phyloP scores from a whole-genome alignment of 2,329 filamentous ascomycete species.

The Knufia petricola region DNA sequence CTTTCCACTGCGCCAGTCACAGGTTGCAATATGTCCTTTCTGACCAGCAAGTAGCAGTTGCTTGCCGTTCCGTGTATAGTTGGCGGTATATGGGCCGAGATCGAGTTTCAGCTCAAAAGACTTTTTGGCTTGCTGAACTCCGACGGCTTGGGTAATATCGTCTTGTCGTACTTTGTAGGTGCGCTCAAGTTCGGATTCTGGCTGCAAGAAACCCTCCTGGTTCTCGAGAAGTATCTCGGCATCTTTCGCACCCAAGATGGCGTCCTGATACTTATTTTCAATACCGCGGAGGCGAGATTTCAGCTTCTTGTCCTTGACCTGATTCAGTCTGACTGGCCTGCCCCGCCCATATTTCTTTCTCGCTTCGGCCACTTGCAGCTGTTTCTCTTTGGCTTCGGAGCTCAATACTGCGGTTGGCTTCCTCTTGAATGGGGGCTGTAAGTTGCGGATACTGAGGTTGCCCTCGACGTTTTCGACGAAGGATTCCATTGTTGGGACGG shows the following conservation, averaged over 20 bases:
- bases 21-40: slow-evolving; percentile 90
- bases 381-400: slow-evolving; percentile 31
- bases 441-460: slow-evolving; percentile 21
- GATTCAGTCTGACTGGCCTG: slow-evolving; percentile 59
- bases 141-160: slow-evolving; percentile 66
- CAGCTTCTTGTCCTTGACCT: slow-evolving; percentile 81
- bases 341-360: slow-evolving; percentile 78
- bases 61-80: slow-evolving; percentile 83
- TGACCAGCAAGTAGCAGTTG: slow-evolving; percentile 76
- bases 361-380: slow-evolving; percentile 40
- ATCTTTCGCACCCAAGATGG: slow-evolving; percentile 77
- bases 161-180: slow-evolving; percentile 90
- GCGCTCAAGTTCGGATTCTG: slow-evolving; percentile 77
- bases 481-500: slow-evolving; percentile 16
- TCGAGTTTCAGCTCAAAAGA: slow-evolving; percentile 79
- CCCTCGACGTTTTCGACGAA: slow-evolving; percentile 22
- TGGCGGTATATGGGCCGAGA: slow-evolving; percentile 76
- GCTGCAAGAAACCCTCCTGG: slow-evolving; percentile 71
- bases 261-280: slow-evolving; percentile 74
- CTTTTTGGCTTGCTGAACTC: slow-evolving; percentile 79
- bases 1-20: slow-evolving; percentile 92
- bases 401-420: slow-evolving; percentile 16
- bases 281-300: slow-evolving; percentile 67
- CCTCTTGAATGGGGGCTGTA: slow-evolving; percentile 20
- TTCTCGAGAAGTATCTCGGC: slow-evolving; percentile 91